These are phyloP conservation scores for Eucalyptus regnans DNA, from an alignment of 345 rosid species.

Conservation along the genomic window DNA sequence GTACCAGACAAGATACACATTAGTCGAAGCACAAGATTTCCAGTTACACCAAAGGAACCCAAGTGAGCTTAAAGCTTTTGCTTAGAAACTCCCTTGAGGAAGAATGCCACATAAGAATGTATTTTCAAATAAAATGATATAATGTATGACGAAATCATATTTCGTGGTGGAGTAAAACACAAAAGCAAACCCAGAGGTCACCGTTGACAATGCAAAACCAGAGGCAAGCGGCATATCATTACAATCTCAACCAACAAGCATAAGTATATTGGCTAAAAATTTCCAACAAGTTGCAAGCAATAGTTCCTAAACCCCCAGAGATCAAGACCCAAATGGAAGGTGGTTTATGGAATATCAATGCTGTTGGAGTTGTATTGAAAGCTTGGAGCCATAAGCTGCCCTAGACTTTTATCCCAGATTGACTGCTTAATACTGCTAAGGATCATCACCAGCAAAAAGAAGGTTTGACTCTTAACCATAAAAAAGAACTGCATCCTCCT, in stretches of 20 bases:
- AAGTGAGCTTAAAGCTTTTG: too few relatives aligned
- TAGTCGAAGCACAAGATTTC: neutral
- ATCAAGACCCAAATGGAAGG: neutral
- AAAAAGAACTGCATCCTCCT: neutral
- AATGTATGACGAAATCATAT: neutral
- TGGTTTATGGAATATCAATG: neutral
- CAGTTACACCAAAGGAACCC: neutral
- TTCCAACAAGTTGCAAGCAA: neutral
- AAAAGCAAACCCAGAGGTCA: neutral
- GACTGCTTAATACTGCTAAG: neutral
- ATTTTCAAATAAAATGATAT: neutral
- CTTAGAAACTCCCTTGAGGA: too few relatives aligned
- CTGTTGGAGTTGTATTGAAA: neutral
- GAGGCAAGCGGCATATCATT: neutral
- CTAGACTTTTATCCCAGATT: neutral
- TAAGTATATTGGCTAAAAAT: neutral
- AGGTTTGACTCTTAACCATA: neutral
- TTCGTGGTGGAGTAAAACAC: neutral
- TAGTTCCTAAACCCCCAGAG: neutral
- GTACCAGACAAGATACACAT: neutral
- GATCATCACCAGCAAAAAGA: neutral
- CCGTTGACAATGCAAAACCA: neutral
- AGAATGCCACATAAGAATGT: neutral
- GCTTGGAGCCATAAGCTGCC: neutral
- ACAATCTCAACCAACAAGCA: neutral